A percentile compares a stretch with the other conserved stretches of the same genome.
phyloP scores from a whole-genome alignment of 805 yeast species.

The Saturnispora saitoi region DNA sequence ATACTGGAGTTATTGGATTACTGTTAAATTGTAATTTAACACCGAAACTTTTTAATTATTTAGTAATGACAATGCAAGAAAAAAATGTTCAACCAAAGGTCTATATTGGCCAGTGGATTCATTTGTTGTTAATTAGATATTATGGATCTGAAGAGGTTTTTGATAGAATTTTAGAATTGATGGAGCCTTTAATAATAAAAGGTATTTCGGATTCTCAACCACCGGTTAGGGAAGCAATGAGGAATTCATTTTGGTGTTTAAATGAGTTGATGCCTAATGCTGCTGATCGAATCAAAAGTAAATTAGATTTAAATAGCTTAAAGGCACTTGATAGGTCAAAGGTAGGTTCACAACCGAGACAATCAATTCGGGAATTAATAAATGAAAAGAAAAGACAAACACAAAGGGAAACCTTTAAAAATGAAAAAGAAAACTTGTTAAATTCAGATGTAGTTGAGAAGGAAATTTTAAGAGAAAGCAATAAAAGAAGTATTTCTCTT shows the following conservation, averaged over 20 bases:
- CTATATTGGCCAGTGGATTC: conserved; percentile 63
- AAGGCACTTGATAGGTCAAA: conserved; percentile 56
- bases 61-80: conserved; percentile 49
- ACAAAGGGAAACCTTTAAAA: background rate
- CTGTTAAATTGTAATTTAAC: conserved; percentile 48
- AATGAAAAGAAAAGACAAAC: conserved; percentile 31
- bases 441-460: background rate
- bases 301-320: conserved; percentile 37
- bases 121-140: conserved; percentile 49
- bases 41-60: conserved; percentile 40
- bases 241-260: conserved; percentile 67
- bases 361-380: conserved; percentile 42
- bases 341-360: conserved; percentile 20
- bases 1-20: conserved; percentile 47
- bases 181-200: conserved; percentile 45
- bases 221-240: conserved; percentile 64
- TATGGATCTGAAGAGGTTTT: conserved; percentile 24
- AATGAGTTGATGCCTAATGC: conserved; percentile 44
- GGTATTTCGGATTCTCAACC: conserved; percentile 77
- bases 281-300: conserved; percentile 33
- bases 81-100: conserved; percentile 65
- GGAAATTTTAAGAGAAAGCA: background rate
- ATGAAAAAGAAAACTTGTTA: background rate
- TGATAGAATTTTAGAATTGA: conserved; percentile 30
- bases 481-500: conserved; percentile 1